Percentiles rank a stretch among this genome's conserved stretches.
Conservation (phyloP, 306 rosid species). For the Erythrophleum fordii region DNA sequence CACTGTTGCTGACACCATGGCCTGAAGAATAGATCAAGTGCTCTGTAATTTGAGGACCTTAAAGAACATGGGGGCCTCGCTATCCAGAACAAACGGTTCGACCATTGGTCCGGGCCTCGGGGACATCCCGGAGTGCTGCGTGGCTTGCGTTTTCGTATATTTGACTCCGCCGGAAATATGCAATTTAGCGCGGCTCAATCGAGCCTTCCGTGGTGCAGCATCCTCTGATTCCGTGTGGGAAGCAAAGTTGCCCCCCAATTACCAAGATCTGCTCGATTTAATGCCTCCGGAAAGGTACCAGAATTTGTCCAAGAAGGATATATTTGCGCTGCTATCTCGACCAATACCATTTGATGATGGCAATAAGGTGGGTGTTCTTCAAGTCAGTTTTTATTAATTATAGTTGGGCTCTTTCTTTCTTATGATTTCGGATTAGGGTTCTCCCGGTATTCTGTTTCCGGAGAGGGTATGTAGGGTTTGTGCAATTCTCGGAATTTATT, state of each 20-base stretch:
- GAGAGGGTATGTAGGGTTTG: background rate
- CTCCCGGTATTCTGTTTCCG: background rate
- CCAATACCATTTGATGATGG: conserved; percentile 73
- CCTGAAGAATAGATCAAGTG: conserved; percentile 20
- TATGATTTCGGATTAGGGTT: conserved; percentile 2
- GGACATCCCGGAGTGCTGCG: conserved; percentile 90
- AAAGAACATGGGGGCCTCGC: conserved; percentile 75
- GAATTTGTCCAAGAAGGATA: conserved; percentile 69
- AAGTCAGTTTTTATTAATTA: background rate
- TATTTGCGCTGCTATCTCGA: conserved; percentile 71
- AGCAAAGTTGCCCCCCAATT: conserved; percentile 75
- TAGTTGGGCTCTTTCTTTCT: background rate
- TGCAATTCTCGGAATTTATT: background rate
- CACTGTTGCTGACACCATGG: conserved; percentile 11
- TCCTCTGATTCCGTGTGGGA: conserved; percentile 90
- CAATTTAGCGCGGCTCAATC: conserved; percentile 80
- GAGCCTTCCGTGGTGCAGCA: conserved; percentile 88
- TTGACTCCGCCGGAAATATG: conserved; percentile 93
- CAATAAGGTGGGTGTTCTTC: conserved; percentile 60
- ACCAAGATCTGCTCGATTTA: conserved; percentile 67
- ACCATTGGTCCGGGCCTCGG: conserved; percentile 77
- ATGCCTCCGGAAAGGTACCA: conserved; percentile 65
- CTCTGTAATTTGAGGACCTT: conserved; percentile 7
- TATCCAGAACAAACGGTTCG: conserved; percentile 69
- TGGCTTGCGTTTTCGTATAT: conserved; percentile 82